Percentiles rank a stretch among this genome's conserved stretches.
Evolutionary conservation across 805 yeast species (phyloP).

Genomic region (Myxozyma neglecta): DNA sequence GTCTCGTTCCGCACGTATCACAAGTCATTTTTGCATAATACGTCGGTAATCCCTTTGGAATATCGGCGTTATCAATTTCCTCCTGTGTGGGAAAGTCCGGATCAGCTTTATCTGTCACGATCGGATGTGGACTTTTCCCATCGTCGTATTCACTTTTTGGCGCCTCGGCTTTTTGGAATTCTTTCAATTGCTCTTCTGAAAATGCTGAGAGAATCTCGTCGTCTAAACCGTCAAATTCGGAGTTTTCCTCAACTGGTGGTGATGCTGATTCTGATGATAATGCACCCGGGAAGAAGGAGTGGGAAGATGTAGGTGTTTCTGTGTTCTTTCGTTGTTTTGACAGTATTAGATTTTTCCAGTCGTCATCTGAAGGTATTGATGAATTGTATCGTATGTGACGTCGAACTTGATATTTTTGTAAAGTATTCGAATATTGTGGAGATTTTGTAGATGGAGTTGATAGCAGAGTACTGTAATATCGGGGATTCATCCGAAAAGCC

Average conservation of each 20-base stretch:
- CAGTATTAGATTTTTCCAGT: neutral
- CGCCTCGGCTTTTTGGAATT: neutral
- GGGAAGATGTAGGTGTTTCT: neutral
- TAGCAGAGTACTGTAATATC: neutral
- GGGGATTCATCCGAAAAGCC: neutral
- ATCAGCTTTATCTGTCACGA: conserved; percentile 3
- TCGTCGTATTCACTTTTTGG: neutral
- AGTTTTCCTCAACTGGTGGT: neutral
- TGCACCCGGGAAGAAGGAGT: conserved; percentile 1
- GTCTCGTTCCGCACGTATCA: conserved; percentile 10
- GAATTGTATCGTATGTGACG: neutral
- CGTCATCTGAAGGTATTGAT: neutral
- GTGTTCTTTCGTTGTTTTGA: neutral
- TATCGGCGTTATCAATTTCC: conserved; percentile 16
- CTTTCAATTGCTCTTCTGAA: neutral
- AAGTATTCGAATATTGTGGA: neutral
- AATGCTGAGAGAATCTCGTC: conserved; percentile 7
- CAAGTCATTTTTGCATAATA: conserved; percentile 14
- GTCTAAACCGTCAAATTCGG: conserved; percentile 3
- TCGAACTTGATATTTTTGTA: neutral
- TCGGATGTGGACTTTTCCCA: neutral
- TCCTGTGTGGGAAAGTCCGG: conserved; percentile 28
- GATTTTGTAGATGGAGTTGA: neutral
- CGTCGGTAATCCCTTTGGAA: conserved; percentile 11
- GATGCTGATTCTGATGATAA: neutral